A percentile compares a stretch with the other conserved stretches of the same genome.
Evolutionary conservation across 192 early-diverging fungal species (phyloP).

Genomic region (Coemansia sp.): DNA sequence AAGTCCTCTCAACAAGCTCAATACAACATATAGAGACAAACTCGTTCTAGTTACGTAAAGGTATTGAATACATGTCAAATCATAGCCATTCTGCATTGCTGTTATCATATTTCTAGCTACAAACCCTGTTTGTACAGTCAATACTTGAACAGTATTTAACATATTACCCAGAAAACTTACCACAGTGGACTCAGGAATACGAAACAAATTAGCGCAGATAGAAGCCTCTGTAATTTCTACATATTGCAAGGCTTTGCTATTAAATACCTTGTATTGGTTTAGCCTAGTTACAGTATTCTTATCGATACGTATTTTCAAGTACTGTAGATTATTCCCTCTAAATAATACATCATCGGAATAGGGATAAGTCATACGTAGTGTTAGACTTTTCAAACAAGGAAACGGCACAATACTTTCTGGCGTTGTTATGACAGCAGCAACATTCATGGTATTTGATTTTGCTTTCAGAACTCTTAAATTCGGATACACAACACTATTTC

Average conservation of each 20-base stretch:
- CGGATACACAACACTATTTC: not conserved
- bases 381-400: not conserved
- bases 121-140: not conserved
- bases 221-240: not conserved
- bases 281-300: not conserved
- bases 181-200: not conserved
- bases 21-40: not conserved
- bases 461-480: slow-evolving; percentile 1
- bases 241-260: not conserved
- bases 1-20: not conserved
- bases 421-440: not conserved
- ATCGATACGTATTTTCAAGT: not conserved
- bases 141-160: not conserved
- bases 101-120: not conserved
- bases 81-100: not conserved
- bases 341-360: slow-evolving; percentile 13
- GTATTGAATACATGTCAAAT: not conserved
- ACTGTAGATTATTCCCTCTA: slow-evolving; percentile 11
- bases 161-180: not conserved
- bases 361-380: not conserved
- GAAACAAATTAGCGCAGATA: not conserved
- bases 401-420: not conserved
- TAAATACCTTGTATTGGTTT: not conserved
- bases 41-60: not conserved
- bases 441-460: not conserved